Evolutionary conservation across 1,284 basidiomycete species (phyloP).

Genomic region (Cutaneotrichosporon sp.): DNA sequence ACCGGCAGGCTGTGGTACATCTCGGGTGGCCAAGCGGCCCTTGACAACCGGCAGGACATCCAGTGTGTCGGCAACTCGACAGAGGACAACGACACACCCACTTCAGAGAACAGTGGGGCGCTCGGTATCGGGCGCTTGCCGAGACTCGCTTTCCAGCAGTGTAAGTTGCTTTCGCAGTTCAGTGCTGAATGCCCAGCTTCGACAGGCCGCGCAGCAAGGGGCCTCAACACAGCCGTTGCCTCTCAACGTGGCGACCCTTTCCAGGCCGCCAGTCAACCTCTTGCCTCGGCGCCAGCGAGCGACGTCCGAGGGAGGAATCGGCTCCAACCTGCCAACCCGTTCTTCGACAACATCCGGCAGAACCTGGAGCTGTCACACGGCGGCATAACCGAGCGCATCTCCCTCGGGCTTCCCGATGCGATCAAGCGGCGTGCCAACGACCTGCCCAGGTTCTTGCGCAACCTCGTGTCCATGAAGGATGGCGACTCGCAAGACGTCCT

Average conservation of each 20-base stretch:
- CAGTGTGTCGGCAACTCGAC: constrained; percentile 8
- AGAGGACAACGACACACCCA: background rate
- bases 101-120: background rate
- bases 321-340: constrained; percentile 69
- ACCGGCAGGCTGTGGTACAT: constrained; percentile 70
- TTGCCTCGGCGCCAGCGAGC: constrained; percentile 7
- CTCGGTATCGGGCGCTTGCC: constrained; percentile 29
- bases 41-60: constrained; percentile 16
- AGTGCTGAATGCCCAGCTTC: background rate
- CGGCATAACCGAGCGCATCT: constrained; percentile 74
- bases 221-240: background rate
- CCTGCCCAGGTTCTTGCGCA: constrained; percentile 77
- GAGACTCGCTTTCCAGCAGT: constrained; percentile 40
- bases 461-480: constrained; percentile 66
- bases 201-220: background rate
- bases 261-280: constrained; percentile 10
- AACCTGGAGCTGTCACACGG: constrained; percentile 87
- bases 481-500: constrained; percentile 57
- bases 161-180: constrained; percentile 23
- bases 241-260: constrained; percentile 10
- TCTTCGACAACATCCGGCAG: constrained; percentile 94
- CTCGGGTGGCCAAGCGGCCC: constrained; percentile 71
- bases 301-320: background rate
- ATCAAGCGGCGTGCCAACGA: constrained; percentile 67
- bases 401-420: constrained; percentile 68